Base-by-base conservation (phyloP, 1,139 yeast genomes). In the Blastobotrys malaysiensis region DNA sequence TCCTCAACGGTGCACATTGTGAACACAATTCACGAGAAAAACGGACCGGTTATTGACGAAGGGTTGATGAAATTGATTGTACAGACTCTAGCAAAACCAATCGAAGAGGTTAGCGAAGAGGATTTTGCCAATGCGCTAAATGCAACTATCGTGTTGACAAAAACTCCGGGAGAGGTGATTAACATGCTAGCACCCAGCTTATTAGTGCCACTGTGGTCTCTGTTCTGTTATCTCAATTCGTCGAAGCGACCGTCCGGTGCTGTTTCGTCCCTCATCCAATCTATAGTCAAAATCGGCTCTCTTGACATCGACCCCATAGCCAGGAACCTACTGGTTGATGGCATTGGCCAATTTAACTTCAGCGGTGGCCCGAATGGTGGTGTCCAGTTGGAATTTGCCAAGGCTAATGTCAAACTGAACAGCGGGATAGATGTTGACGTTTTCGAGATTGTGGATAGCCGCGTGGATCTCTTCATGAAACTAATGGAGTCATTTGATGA, bases 61-160 rank as follows among this genome's bases (percentile, higher is more conserved):
- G 88, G 88, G 60, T 67, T 88, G 9, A 7, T 31, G 4, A 7
- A 14, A n/a, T 13, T 31, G 39, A 31, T 31, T 31, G n/a, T 11
- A 2, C 39, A 31, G 11, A 13, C 11, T 31, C 39, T 31, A 16
- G 39, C 7, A 3, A 11, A 31, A 14, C 64, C 65, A 1, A 21
- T 26, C 2, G 43, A 44, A 1, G 48, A 52, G 1, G 45, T 77
- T 0, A 55, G 74, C 9, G 87, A 80, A 54, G 73, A 75, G 13
- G 76, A 76, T 6, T 65, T 87, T 16, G 86, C 86, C 62, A 83
- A 85, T 66, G 74, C 75, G 6, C 71, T 86, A n/a, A 85, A 84
- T 65, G 89, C 85, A 0, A 63, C 86, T 14, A 71, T 31, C 11
- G 11, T 16, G 16, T 13, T 31, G 39, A 31, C 39, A 3, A 82